These are phyloP conservation scores for Dactylella cylindrospora DNA, from an alignment of 2,329 filamentous ascomycete genomes.

Conservation along the genomic window DNA sequence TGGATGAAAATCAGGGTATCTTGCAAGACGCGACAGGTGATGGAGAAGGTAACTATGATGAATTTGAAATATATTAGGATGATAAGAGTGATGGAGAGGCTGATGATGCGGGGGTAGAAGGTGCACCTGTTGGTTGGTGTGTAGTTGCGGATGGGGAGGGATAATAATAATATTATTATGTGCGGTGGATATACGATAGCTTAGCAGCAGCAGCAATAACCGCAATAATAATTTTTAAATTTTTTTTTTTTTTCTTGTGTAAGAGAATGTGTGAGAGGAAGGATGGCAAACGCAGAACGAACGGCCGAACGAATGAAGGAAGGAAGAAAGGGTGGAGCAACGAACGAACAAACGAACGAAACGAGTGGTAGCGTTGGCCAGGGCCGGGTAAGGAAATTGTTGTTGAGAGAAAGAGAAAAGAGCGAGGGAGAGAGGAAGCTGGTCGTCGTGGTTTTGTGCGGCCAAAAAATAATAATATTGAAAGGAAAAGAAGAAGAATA, in stretches of 20 bases:
- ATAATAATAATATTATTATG: background rate
- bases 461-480: too few species aligned
- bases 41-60: too few species aligned
- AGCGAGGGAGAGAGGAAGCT: background rate
- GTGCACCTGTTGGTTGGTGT: slow-evolving; percentile 17
- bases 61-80: too few species aligned
- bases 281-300: background rate
- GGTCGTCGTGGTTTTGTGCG: background rate
- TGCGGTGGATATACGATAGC: too few species aligned
- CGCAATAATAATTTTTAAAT: background rate
- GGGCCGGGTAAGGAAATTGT: background rate
- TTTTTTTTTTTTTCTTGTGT: background rate
- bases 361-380: too few species aligned
- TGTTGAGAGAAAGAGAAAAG: background rate
- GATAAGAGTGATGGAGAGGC: slow-evolving; percentile 9
- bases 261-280: background rate
- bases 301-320: background rate
- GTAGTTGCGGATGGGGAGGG: background rate
- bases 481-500: too few species aligned
- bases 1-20: background rate
- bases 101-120: slow-evolving; percentile 8
- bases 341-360: background rate
- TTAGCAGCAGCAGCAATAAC: too few species aligned
- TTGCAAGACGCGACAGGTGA: slow-evolving; percentile 9
- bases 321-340: background rate